Conservation (phyloP, 768 basidiomycete species). For the Holtermanniella nyarrowii region DNA sequence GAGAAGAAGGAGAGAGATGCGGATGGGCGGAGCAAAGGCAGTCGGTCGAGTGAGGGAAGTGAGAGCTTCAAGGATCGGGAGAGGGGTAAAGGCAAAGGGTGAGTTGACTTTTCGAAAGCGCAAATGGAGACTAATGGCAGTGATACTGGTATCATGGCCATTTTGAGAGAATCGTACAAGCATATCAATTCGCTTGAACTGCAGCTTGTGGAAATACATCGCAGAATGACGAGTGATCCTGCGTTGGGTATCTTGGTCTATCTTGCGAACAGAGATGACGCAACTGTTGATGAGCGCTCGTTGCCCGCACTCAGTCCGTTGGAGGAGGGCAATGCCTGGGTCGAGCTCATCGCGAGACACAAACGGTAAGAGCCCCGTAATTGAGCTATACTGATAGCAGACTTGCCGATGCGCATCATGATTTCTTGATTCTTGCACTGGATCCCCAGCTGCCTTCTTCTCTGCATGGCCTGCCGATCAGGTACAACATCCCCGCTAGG, state of each 20-base stretch:
- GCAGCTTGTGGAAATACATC: conserved; percentile 66
- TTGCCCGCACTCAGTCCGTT: background rate
- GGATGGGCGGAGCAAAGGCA: conserved; percentile 25
- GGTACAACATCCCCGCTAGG: conserved; percentile 90
- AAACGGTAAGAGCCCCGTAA: conserved; percentile 78
- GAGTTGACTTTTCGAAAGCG: conserved; percentile 53
- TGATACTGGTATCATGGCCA: conserved; percentile 44
- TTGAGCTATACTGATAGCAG: conserved; percentile 45
- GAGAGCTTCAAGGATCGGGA: conserved; percentile 42
- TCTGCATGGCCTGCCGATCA: conserved; percentile 74
- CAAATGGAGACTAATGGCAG: conserved; percentile 46
- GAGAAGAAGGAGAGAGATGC: conserved; percentile 18
- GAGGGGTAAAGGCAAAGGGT: conserved; percentile 40
- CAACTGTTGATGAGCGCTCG: conserved; percentile 1
- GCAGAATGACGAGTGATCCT: conserved; percentile 54
- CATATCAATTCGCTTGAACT: conserved; percentile 68
- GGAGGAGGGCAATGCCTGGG: conserved; percentile 41
- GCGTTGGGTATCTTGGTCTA: conserved; percentile 22
- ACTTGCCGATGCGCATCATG: conserved; percentile 80
- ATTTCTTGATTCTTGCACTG: conserved; percentile 71
- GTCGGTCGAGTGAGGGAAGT: conserved; percentile 39
- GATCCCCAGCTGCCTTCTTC: conserved; percentile 81
- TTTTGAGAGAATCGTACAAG: conserved; percentile 53
- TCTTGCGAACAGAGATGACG: conserved; percentile 6
- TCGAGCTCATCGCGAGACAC: conserved; percentile 50